Evolutionary conservation across 2,329 filamentous ascomycete genomes (phyloP).

Genomic region (Xylaria sp.): DNA sequence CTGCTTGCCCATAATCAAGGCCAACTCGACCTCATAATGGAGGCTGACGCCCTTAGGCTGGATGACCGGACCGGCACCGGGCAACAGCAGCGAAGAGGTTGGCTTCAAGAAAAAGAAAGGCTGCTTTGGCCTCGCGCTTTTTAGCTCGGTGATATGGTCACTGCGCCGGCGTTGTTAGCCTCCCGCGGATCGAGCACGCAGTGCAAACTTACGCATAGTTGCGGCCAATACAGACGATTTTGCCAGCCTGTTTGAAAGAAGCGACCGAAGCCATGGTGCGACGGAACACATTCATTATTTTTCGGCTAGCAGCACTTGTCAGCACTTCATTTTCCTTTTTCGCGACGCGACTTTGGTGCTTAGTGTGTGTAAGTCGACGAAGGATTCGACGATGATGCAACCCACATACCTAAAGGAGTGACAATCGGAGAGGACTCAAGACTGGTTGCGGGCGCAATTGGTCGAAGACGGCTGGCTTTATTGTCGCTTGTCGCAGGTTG

Average conservation of each 20-base stretch:
- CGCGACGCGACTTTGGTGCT: not conserved
- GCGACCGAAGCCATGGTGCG: slow-evolving; percentile 47
- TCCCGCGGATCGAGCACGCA: not conserved
- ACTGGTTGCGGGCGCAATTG: slow-evolving; percentile 5
- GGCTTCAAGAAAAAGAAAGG: slow-evolving; percentile 99
- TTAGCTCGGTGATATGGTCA: slow-evolving; percentile 92
- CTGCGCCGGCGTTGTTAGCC: slow-evolving; percentile 47
- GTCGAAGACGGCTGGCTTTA: slow-evolving; percentile 1
- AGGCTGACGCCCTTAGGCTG: slow-evolving; percentile 81
- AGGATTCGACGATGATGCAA: not conserved
- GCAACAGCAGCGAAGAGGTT: slow-evolving; percentile 79
- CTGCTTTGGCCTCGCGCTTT: slow-evolving; percentile 84
- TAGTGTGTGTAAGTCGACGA: slow-evolving; percentile 2
- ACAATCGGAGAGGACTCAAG: slow-evolving; percentile 11
- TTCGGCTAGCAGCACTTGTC: slow-evolving; percentile 4
- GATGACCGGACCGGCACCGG: slow-evolving; percentile 76
- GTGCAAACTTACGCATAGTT: slow-evolving; percentile 80
- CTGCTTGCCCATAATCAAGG: slow-evolving; percentile 81
- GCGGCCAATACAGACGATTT: slow-evolving; percentile 91
- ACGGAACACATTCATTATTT: slow-evolving; percentile 40
- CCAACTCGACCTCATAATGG: slow-evolving; percentile 95
- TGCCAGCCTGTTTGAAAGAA: slow-evolving; percentile 58
- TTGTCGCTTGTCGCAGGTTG: slow-evolving; percentile 15
- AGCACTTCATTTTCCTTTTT: slow-evolving; percentile 9
- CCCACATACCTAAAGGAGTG: slow-evolving; percentile 13